phyloP scores from a whole-genome alignment of 2,329 filamentous ascomycete species.

The Fusarium sp. region DNA sequence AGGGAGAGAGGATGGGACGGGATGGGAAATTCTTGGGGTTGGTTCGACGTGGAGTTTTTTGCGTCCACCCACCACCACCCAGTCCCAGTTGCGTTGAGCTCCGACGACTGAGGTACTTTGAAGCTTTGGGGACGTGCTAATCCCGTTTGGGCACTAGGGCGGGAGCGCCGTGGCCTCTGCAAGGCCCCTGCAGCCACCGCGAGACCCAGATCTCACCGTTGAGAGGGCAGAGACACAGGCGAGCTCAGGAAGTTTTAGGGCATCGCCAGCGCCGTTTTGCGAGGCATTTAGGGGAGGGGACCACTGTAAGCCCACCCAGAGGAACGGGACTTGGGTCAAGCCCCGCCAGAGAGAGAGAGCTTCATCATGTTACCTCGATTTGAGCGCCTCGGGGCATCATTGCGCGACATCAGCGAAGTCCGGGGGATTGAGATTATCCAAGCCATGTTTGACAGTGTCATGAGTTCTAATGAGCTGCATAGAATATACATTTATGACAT shows the following conservation, averaged over 20 bases:
- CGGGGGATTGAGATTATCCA: conserved; percentile 9
- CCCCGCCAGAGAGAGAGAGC: conserved; percentile 26
- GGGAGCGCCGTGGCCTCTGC: conserved; percentile 19
- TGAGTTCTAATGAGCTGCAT: background rate
- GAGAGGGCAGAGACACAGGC: conserved; percentile 23
- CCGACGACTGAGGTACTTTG: conserved; percentile 49
- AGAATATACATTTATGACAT: background rate
- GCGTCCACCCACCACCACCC: conserved; percentile 5
- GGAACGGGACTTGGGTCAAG: background rate
- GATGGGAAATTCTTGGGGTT: conserved; percentile 53
- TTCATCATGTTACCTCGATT: conserved; percentile 34
- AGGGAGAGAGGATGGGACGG: conserved; percentile 39
- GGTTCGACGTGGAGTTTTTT: conserved; percentile 51
- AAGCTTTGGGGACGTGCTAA: conserved; percentile 45
- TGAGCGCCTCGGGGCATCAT: conserved; percentile 34
- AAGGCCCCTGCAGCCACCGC: conserved; percentile 12
- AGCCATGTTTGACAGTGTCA: background rate
- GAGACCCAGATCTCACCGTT: conserved; percentile 24
- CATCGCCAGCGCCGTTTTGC: conserved; percentile 4
- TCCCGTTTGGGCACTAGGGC: conserved; percentile 33
- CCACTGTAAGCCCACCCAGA: conserved; percentile 13
- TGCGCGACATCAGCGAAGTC: conserved; percentile 37
- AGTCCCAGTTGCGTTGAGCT: conserved; percentile 51
- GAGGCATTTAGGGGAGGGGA: conserved; percentile 11
- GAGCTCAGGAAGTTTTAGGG: conserved; percentile 7